These are phyloP conservation scores for Nemania abortiva DNA, from an alignment of 2,329 filamentous ascomycete species.

Conservation along the genomic window DNA sequence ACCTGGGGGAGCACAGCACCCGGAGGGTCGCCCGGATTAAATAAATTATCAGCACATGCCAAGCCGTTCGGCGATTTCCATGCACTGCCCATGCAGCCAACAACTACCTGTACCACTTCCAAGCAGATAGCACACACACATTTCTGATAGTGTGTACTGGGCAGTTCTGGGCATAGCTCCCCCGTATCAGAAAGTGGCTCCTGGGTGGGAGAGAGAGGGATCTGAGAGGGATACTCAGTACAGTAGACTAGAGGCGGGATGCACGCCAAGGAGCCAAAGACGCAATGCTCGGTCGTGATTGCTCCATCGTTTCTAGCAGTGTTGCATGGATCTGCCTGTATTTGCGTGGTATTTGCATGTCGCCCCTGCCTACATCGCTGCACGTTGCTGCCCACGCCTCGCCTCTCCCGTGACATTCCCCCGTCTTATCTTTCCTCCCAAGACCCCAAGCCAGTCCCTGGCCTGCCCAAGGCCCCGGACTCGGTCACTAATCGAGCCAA, in stretches of 20 bases:
- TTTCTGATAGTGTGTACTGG: no score
- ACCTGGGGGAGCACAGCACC: background rate
- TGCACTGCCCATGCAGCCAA: no score
- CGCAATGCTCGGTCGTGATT: slow-evolving; percentile 28
- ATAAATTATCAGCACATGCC: slow-evolving; percentile 19
- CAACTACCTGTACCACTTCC: no score
- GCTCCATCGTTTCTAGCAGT: slow-evolving; percentile 29
- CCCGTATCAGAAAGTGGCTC: no score
- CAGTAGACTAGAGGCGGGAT: slow-evolving; percentile 16
- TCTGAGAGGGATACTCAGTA: no score
- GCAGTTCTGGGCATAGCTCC: no score
- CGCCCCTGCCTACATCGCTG: no score
- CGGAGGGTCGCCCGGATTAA: background rate
- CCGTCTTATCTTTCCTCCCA: slow-evolving; percentile 31
- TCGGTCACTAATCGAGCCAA: slow-evolving; percentile 10
- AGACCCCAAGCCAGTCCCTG: no score
- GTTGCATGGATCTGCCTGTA: background rate
- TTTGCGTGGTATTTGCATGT: slow-evolving; percentile 7
- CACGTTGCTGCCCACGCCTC: no score
- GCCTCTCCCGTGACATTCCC: slow-evolving; percentile 9
- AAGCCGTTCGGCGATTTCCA: slow-evolving; percentile 26
- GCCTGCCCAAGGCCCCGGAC: slow-evolving; percentile 18
- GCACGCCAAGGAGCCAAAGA: slow-evolving; percentile 27
- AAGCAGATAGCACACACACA: no score
- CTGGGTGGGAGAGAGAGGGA: no score